Evolutionary conservation across 78 protist genomes (phyloP).

Genomic region (Andalucia godoyi): DNA sequence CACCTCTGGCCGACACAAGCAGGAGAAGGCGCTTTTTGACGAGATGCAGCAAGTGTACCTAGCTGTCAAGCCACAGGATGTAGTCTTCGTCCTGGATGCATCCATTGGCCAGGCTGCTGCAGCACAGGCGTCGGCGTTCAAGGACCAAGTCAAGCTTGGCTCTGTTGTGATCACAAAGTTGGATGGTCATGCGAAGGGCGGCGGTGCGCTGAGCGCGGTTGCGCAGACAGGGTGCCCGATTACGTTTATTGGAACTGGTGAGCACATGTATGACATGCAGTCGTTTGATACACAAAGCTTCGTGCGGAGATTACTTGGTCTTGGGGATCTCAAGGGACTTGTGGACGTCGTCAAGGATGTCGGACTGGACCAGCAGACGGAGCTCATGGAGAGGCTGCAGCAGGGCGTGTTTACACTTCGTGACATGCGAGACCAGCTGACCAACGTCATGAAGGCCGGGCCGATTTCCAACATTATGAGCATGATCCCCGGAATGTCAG

Average conservation of each 20-base stretch:
- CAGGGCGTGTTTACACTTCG: constrained; percentile 80
- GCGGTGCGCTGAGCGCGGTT: constrained; percentile 90
- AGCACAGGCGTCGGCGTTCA: constrained; percentile 80
- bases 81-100: constrained; percentile 92
- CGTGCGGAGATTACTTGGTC: constrained; percentile 81
- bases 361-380: constrained; percentile 38
- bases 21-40: constrained; percentile 84
- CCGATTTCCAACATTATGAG: constrained; percentile 65
- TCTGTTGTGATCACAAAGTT: constrained; percentile 94
- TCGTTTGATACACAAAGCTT: constrained; percentile 65
- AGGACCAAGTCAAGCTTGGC: constrained; percentile 72
- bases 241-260: constrained; percentile 89
- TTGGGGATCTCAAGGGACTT: constrained; percentile 73
- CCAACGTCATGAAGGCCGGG: constrained; percentile 70
- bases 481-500: constrained; percentile 43
- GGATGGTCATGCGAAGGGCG: constrained; percentile 98
- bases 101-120: constrained; percentile 90
- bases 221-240: constrained; percentile 91
- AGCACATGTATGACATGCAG: constrained; percentile 83
- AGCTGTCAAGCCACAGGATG: constrained; percentile 73
- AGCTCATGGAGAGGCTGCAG: constrained; percentile 23
- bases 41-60: constrained; percentile 82
- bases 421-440: constrained; percentile 90
- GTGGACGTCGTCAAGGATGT: constrained; percentile 52
- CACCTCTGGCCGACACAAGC: constrained; percentile 95